Percentiles rank a stretch among this genome's conserved stretches.
Conservation (phyloP, 306 rosid species). For the Ochetophila trinervis region DNA sequence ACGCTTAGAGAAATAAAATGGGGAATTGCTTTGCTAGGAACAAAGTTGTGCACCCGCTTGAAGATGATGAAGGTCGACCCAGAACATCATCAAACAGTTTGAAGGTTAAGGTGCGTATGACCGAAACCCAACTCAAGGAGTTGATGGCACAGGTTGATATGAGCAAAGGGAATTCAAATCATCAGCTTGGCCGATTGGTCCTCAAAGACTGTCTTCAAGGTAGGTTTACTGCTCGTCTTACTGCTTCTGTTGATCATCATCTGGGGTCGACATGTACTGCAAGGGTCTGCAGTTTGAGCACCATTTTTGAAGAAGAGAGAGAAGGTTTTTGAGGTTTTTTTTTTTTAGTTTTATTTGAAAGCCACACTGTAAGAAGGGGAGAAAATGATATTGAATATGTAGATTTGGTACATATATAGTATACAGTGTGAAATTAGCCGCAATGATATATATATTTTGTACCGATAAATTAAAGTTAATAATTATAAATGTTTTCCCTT, state of each 20-base stretch:
- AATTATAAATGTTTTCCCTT: neutral
- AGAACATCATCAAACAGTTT: neutral
- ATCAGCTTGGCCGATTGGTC: conserved; percentile 33
- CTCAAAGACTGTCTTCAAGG: conserved; percentile 38
- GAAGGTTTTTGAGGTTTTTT: neutral
- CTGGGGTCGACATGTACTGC: conserved; percentile 2
- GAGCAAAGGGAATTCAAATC: conserved; percentile 7
- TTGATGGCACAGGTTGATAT: conserved; percentile 29
- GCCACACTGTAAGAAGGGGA: neutral
- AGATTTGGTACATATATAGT: neutral
- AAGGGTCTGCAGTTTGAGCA: conserved; percentile 11
- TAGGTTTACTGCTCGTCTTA: conserved; percentile 29
- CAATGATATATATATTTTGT: too few species aligned
- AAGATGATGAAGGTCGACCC: neutral
- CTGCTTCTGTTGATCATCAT: neutral
- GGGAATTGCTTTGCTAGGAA: conserved; percentile 36
- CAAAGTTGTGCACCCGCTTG: conserved; percentile 18
- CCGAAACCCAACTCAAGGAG: conserved; percentile 26
- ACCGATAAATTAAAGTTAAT: neutral
- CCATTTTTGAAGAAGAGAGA: conserved; percentile 28
- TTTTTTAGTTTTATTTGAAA: too few species aligned
- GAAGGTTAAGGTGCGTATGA: conserved; percentile 45
- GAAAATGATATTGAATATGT: too few species aligned
- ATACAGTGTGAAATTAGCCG: neutral
- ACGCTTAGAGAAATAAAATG: conserved; percentile 13